phyloP scores from a whole-genome alignment of 108 stramenopile species.

The Nitzschia sp. region DNA sequence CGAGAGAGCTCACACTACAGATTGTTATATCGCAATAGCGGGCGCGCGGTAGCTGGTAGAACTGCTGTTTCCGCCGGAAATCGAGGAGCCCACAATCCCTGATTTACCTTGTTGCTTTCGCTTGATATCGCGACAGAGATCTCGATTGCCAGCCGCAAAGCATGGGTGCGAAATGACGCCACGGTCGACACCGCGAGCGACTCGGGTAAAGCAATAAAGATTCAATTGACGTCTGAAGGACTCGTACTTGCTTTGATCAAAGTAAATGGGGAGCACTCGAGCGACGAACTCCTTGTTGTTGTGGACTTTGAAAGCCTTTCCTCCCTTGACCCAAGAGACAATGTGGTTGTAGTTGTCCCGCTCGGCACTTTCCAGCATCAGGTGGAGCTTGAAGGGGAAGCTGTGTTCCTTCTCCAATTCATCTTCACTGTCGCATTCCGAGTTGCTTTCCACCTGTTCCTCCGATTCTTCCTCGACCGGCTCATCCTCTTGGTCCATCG shows the following conservation, averaged over 20 bases:
- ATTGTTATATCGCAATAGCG: no score
- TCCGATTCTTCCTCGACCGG: neutral
- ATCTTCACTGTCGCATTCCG: neutral
- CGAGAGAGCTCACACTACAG: no score
- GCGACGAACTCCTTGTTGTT: slow-evolving; percentile 20
- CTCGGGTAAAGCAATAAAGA: slow-evolving; percentile 72
- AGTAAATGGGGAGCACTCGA: slow-evolving; percentile 56
- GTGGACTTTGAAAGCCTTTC: slow-evolving; percentile 18
- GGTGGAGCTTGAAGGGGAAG: slow-evolving; percentile 14
- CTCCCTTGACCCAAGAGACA: slow-evolving; percentile 15
- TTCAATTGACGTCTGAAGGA: slow-evolving; percentile 57
- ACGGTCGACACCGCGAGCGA: slow-evolving; percentile 49
- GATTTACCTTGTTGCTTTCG: slow-evolving; percentile 16
- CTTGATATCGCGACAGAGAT: slow-evolving; percentile 19
- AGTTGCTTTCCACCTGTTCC: neutral
- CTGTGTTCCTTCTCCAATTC: neutral
- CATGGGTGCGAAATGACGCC: slow-evolving; percentile 58
- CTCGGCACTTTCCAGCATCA: neutral
- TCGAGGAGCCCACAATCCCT: no score
- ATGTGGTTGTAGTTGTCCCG: slow-evolving; percentile 2
- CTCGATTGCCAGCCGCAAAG: slow-evolving; percentile 41
- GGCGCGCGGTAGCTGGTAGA: no score
- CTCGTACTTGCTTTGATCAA: slow-evolving; percentile 34
- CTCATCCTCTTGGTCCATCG: neutral
- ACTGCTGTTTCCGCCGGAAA: no score